Base-by-base conservation (phyloP, 208 protist species). In the Wallacemonas sp. region DNA sequence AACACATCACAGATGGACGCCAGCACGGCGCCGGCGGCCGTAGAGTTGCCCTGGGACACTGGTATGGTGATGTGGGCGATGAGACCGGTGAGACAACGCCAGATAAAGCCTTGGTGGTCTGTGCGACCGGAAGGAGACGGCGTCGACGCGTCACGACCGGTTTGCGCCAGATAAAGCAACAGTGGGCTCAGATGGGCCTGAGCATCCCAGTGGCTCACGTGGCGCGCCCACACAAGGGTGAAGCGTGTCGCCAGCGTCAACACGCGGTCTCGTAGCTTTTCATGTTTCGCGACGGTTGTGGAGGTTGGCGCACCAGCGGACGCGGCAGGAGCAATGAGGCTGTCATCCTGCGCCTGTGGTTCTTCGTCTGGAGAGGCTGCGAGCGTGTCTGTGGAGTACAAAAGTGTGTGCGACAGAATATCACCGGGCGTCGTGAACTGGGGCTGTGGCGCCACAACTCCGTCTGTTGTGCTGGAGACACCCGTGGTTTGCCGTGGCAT, bases 321-420 rank as follows among this genome's bases (percentile, higher is more conserved):
- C n/a, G n/a, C n/a, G n/a, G n/a, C n/a, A n/a, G n/a, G n/a, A n/a
- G n/a, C n/a, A n/a, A n/a, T n/a, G n/a, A n/a, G n/a, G n/a, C 17
- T 44, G 3, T 10, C 53, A 19, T 53, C 63, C 3, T 48, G 42
- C 21, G 26, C 15, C 2, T 60, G 30, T 3, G 50, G 34, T 10
- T 63, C 60, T 6, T 41, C 36, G 5, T 3, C 4, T 22, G 46
- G 5, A 33, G 42, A 13, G 5, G 55, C 8, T 19, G 34, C 46
- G 19, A 65, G 32, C 12, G 61, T n/a, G 5, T 59, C 58, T 2
- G 48, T 45, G 39, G 76, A 67, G 64, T 80, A 86, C 36, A 86
- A 73, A 12, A 86, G 66, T 0, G 80, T 19, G 15, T 72, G 71
- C 0, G 71, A 62, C 3, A 82, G 64, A 44, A 86, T 66, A 41